phyloP scores from a whole-genome alignment of 1,139 yeast genomes.

The Sugiyamaella castrensis region DNA sequence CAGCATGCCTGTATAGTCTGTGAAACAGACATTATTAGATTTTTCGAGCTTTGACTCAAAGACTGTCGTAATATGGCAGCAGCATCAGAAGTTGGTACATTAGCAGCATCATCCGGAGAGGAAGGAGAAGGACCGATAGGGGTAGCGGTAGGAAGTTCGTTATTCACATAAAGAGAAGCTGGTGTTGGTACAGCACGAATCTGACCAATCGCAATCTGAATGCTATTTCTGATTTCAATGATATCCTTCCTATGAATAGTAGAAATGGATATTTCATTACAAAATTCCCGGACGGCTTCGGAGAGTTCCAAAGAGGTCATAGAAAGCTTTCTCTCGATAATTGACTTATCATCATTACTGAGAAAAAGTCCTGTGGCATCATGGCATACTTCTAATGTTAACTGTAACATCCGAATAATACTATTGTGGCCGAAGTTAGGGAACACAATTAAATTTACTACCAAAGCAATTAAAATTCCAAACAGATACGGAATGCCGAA shows the following conservation, averaged over 20 bases:
- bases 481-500: slow-evolving; percentile 46
- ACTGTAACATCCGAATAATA: slow-evolving; percentile 20
- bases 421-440: slow-evolving; percentile 43
- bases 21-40: slow-evolving; percentile 17
- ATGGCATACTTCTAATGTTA: slow-evolving; percentile 22
- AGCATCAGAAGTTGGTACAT: background rate
- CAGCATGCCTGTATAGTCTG: slow-evolving; percentile 18
- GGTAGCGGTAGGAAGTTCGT: background rate
- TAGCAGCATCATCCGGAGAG: slow-evolving; percentile 1
- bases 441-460: slow-evolving; percentile 37
- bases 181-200: slow-evolving; percentile 43
- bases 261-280: slow-evolving; percentile 43
- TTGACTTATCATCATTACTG: slow-evolving; percentile 22
- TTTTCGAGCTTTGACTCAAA: slow-evolving; percentile 7
- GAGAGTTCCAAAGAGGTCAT: slow-evolving; percentile 38
- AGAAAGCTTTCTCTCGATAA: slow-evolving; percentile 33
- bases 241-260: slow-evolving; percentile 37
- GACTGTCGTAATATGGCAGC: slow-evolving; percentile 1
- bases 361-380: slow-evolving; percentile 18
- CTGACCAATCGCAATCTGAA: slow-evolving; percentile 43
- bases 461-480: slow-evolving; percentile 42
- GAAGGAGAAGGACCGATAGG: background rate
- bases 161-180: slow-evolving; percentile 22
- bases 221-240: slow-evolving; percentile 40
- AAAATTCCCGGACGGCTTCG: slow-evolving; percentile 44